Evolutionary conservation across 108 stramenopile genomes (phyloP).

Genomic region (Ochromonas danica): DNA sequence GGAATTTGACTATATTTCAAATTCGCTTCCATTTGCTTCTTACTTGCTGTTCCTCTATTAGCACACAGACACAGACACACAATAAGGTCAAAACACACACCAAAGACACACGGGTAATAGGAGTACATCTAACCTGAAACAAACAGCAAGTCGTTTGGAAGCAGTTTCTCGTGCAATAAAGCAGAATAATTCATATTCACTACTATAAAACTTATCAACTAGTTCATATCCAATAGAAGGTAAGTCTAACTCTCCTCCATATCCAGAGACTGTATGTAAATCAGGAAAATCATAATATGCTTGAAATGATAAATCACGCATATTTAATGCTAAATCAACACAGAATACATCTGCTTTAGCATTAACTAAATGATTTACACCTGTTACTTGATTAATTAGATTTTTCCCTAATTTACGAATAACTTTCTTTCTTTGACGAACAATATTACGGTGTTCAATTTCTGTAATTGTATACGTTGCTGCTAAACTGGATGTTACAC

Average conservation of each 20-base stretch:
- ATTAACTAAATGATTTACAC: neutral
- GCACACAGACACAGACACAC: neutral
- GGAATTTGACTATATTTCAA: slow-evolving; percentile 3
- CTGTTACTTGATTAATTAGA: neutral
- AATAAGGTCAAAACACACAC: neutral
- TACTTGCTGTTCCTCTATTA: slow-evolving; percentile 17
- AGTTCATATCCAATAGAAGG: neutral
- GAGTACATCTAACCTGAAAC: neutral
- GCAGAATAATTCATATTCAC: neutral
- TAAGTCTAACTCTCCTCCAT: neutral
- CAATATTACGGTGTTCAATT: neutral
- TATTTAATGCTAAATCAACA: slow-evolving; percentile 33
- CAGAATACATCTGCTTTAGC: slow-evolving; percentile 35
- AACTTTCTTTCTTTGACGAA: neutral
- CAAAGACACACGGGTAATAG: neutral
- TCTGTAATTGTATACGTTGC: slow-evolving; percentile 32
- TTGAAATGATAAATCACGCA: slow-evolving; percentile 29
- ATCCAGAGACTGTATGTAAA: neutral
- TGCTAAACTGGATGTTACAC: neutral
- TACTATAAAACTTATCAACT: neutral
- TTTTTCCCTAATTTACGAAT: neutral
- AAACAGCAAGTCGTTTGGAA: neutral
- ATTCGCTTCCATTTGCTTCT: slow-evolving; percentile 22
- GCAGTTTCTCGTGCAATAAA: neutral
- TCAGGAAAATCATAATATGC: slow-evolving; percentile 21